These are phyloP conservation scores for Davidsoniella virescens DNA, from an alignment of 2,329 filamentous ascomycete genomes.

Conservation along the genomic window DNA sequence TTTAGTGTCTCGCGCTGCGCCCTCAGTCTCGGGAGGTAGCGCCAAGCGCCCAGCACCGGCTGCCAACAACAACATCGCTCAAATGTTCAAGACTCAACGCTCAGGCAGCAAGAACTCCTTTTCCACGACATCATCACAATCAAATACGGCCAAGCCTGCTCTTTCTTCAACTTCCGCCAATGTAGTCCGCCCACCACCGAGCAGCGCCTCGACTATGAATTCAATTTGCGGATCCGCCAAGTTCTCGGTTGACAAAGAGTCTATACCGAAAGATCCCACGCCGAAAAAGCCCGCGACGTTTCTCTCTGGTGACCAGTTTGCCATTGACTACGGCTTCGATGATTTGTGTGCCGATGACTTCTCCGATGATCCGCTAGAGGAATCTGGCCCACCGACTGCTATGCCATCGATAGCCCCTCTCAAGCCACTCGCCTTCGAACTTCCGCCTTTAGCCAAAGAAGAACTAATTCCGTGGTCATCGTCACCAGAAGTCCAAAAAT, in stretches of 20 bases:
- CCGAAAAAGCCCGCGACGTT: background rate
- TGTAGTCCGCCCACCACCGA: background rate
- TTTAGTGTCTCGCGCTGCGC: background rate
- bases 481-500: background rate
- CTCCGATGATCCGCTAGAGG: constrained; percentile 10
- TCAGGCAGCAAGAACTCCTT: background rate
- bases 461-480: constrained; percentile 2
- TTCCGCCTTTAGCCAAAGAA: constrained; percentile 1
- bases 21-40: background rate
- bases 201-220: constrained; percentile 2
- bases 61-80: constrained; percentile 7
- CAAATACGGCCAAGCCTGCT: background rate
- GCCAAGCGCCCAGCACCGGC: background rate
- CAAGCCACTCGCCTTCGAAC: constrained; percentile 1
- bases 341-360: constrained; percentile 11
- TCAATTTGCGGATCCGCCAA: constrained; percentile 5
- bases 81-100: constrained; percentile 8
- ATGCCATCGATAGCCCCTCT: constrained; percentile 4
- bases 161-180: background rate
- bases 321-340: constrained; percentile 11
- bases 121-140: background rate
- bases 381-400: constrained; percentile 3
- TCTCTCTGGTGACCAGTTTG: constrained; percentile 6
- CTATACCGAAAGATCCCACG: background rate
- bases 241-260: constrained; percentile 3